These are phyloP conservation scores for Avena eriantha DNA, from an alignment of 176 grass and related monocot genomes.

Conservation along the genomic window DNA sequence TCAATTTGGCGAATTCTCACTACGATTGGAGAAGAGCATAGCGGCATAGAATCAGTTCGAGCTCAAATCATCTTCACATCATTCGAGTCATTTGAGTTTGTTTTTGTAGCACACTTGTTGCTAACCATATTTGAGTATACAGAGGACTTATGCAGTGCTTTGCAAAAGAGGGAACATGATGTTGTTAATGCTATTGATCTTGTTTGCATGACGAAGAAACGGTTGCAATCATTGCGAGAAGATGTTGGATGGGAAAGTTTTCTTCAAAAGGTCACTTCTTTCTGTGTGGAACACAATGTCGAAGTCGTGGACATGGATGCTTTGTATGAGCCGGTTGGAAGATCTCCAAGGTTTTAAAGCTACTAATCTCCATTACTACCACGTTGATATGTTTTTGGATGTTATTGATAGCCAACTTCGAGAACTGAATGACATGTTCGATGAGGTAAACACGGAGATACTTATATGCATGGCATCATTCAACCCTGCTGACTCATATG, in stretches of 20 bases:
- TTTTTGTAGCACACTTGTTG: conserved; percentile 20
- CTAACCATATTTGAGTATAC: conserved; percentile 23
- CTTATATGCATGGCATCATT: conserved; percentile 21
- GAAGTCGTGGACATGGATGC: background rate
- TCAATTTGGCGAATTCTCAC: conserved; percentile 2
- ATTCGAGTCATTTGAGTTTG: conserved; percentile 11
- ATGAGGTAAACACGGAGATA: background rate
- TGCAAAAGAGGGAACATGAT: conserved; percentile 11
- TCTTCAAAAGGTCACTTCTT: conserved; percentile 21
- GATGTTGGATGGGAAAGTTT: conserved; percentile 22
- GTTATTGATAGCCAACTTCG: conserved; percentile 14
- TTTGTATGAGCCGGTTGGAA: conserved; percentile 2
- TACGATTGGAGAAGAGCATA: background rate
- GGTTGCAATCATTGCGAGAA: background rate
- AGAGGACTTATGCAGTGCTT: conserved; percentile 8
- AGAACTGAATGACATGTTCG: conserved; percentile 9
- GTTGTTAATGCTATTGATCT: conserved; percentile 9
- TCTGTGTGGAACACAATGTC: conserved; percentile 2
- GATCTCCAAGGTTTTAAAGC: background rate
- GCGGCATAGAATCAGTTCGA: background rate
- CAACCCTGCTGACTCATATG: conserved; percentile 8
- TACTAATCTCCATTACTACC: conserved; percentile 20
- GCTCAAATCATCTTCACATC: conserved; percentile 7
- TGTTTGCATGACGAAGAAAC: background rate
- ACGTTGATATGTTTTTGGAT: background rate